Evolutionary conservation across 148 eudicot species (phyloP).

Genomic region (Vaccinium darrowii): DNA sequence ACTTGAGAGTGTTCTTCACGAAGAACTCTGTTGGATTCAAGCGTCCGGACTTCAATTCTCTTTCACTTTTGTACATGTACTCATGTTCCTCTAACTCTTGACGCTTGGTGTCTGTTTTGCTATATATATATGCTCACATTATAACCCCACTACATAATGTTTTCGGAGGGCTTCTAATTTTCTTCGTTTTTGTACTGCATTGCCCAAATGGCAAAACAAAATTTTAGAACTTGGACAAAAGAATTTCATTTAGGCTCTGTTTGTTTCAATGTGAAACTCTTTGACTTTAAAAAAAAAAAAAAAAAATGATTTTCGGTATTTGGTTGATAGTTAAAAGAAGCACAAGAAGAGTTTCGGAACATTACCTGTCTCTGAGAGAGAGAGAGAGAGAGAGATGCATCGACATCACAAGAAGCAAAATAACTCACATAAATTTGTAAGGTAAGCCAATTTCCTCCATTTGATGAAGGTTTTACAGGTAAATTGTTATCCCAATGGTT

Average conservation of each 20-base stretch:
- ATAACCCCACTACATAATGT: background rate
- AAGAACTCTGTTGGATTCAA: slow-evolving; percentile 13
- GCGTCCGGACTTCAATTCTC: background rate
- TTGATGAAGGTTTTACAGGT: no score
- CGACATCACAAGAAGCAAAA: no score
- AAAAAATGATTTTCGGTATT: background rate
- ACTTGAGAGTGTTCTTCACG: background rate
- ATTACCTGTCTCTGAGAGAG: no score
- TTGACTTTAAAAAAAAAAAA: no score
- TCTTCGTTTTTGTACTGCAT: background rate
- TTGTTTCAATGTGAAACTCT: no score
- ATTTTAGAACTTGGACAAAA: background rate
- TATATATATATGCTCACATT: background rate
- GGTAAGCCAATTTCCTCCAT: no score
- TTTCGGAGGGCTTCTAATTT: background rate
- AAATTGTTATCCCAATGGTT: no score
- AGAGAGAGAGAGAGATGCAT: no score
- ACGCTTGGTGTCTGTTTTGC: background rate
- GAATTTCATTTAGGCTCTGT: background rate
- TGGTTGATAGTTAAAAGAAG: background rate
- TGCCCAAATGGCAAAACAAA: background rate
- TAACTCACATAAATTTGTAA: no score
- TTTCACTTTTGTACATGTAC: background rate
- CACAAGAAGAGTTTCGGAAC: background rate
- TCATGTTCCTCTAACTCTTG: background rate